phyloP scores from a whole-genome alignment of 257 asterid genomes.

The Solanum pennellii region DNA sequence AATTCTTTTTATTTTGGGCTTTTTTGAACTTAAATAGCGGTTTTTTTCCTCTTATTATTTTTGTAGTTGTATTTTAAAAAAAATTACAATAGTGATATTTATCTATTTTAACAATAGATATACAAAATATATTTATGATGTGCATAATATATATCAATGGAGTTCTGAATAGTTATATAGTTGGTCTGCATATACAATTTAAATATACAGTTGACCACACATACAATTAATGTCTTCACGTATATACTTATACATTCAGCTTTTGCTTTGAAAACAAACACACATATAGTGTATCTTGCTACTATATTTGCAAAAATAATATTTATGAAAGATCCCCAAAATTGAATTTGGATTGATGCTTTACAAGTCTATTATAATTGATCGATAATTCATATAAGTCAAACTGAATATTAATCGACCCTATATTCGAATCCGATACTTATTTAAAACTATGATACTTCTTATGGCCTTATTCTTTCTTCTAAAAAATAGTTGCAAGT shows the following conservation, averaged over 20 bases:
- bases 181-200: too few relatives aligned
- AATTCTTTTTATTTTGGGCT: not conserved
- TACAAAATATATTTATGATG: too few relatives aligned
- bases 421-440: not conserved
- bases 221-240: not conserved
- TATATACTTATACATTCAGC: not conserved
- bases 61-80: not conserved
- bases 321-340: not conserved
- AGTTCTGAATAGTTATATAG: too few relatives aligned
- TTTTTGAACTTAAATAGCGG: not conserved
- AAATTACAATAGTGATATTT: too few relatives aligned
- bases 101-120: too few relatives aligned
- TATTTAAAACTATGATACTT: not conserved
- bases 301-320: not conserved
- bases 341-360: not conserved
- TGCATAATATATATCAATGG: too few relatives aligned
- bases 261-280: not conserved
- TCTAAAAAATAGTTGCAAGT: not conserved
- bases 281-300: not conserved
- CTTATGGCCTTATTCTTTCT: not conserved
- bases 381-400: not conserved
- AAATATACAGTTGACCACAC: not conserved
- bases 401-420: not conserved
- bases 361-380: not conserved
- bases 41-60: not conserved